Evolutionary conservation across 176 grass and related monocot species (phyloP).

Genomic region (Metroxylon sagu): DNA sequence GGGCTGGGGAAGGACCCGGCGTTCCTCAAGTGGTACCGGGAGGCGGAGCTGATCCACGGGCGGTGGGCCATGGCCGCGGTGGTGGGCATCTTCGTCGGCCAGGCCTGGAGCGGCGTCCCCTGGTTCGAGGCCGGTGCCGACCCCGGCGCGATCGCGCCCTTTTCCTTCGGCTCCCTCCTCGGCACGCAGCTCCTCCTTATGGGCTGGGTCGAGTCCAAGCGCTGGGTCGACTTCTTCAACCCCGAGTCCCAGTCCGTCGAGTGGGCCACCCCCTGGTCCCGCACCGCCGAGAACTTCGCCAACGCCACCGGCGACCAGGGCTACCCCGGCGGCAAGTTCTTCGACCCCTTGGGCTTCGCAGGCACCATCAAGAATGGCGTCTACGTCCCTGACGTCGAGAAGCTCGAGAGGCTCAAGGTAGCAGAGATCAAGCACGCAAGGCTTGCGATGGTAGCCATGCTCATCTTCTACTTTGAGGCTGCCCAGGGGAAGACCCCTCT

Average conservation of each 20-base stretch:
- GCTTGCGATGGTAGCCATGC: constrained; percentile 94
- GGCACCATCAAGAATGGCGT: constrained; percentile 55
- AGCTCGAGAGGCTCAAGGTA: constrained; percentile 84
- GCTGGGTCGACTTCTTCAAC: constrained; percentile 99
- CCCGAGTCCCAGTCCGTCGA: constrained; percentile 81
- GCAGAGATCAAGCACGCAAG: constrained; percentile 98
- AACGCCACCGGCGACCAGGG: constrained; percentile 91
- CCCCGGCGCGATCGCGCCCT: constrained; percentile 76
- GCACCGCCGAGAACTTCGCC: constrained; percentile 83
- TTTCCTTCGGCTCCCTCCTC: constrained; percentile 88
- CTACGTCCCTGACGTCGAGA: constrained; percentile 65
- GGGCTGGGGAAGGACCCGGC: constrained; percentile 92
- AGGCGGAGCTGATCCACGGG: constrained; percentile 97
- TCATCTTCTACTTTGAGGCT: constrained; percentile 99
- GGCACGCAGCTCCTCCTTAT: constrained; percentile 93
- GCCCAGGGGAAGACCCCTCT: constrained; percentile 95
- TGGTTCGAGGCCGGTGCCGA: constrained; percentile 95
- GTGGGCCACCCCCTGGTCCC: constrained; percentile 96
- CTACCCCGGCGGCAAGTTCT: constrained; percentile 94
- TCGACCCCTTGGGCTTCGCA: constrained; percentile 74
- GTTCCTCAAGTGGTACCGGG: constrained; percentile 97
- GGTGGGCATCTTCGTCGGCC: constrained; percentile 85
- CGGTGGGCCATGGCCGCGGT: constrained; percentile 92
- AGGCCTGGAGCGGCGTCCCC: constrained; percentile 90
- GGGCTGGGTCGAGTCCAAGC: constrained; percentile 97